These are phyloP conservation scores for Sutorius eximius DNA, from an alignment of 1,284 basidiomycete species.

Conservation along the genomic window DNA sequence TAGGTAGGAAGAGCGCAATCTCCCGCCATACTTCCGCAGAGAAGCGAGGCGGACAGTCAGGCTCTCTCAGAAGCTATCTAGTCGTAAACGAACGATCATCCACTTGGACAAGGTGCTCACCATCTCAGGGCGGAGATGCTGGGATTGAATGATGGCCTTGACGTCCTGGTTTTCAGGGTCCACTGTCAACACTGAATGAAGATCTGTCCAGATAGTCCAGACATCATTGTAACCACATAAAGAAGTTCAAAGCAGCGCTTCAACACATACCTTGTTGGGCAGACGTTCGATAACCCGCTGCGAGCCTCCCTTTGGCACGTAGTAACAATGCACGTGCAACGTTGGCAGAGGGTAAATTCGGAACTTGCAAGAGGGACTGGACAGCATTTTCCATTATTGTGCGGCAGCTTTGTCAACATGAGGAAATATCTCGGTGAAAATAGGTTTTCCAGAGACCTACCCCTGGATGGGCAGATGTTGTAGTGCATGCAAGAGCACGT, in stretches of 20 bases:
- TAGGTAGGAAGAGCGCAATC: constrained; percentile 60
- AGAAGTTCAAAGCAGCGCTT: neutral
- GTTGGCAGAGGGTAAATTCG: constrained; percentile 51
- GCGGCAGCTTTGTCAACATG: constrained; percentile 46
- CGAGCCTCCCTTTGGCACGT: constrained; percentile 61
- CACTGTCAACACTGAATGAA: constrained; percentile 60
- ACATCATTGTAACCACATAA: neutral
- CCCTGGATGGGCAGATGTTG: constrained; percentile 48
- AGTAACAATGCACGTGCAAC: constrained; percentile 60
- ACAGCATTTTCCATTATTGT: constrained; percentile 71
- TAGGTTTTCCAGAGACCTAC: constrained; percentile 35
- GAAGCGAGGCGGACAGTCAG: constrained; percentile 43
- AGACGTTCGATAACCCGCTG: constrained; percentile 56
- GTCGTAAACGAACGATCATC: neutral
- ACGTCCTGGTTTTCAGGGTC: constrained; percentile 72
- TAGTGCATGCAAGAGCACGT: constrained; percentile 63
- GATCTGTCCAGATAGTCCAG: constrained; percentile 43
- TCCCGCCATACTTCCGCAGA: constrained; percentile 72
- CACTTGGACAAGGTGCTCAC: constrained; percentile 11
- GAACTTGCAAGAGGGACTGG: constrained; percentile 63
- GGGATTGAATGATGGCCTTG: constrained; percentile 51
- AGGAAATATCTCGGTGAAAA: constrained; percentile 21
- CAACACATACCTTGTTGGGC: constrained; percentile 58
- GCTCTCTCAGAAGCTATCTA: constrained; percentile 35
- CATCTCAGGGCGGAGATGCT: constrained; percentile 36